Evolutionary conservation across 1,284 basidiomycete species (phyloP).

Genomic region (Thecaphora thlaspeos): DNA sequence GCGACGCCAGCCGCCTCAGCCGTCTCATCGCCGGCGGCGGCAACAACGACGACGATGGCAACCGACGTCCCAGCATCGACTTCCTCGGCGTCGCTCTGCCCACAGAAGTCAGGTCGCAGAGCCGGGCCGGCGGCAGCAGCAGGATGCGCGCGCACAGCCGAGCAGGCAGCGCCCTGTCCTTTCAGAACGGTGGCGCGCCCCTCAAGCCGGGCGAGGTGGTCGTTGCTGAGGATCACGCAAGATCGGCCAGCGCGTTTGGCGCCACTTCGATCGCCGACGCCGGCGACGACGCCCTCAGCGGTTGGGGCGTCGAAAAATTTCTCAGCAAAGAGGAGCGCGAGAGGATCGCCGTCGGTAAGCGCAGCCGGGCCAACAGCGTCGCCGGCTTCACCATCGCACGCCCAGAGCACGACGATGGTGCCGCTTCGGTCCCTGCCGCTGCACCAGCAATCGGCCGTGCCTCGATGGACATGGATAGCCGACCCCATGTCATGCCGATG

Average conservation of each 20-base stretch:
- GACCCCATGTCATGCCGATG: no score
- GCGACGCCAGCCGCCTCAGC: conserved; percentile 29
- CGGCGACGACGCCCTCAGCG: conserved; percentile 30
- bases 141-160: conserved; percentile 21
- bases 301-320: conserved; percentile 52
- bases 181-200: conserved; percentile 13
- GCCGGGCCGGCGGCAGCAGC: conserved; percentile 23
- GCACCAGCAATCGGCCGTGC: conserved; percentile 4
- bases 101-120: conserved; percentile 29
- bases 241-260: conserved; percentile 13
- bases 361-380: conserved; percentile 28
- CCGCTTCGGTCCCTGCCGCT: conserved; percentile 1
- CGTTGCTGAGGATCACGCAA: conserved; percentile 13
- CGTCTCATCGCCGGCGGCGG: conserved; percentile 18
- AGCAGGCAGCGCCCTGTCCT: conserved; percentile 24
- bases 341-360: conserved; percentile 20
- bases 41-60: no score
- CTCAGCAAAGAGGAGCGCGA: conserved; percentile 39
- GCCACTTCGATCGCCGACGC: conserved; percentile 5
- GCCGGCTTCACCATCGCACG: conserved; percentile 12
- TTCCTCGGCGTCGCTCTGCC: conserved; percentile 46
- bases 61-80: conserved; percentile 37
- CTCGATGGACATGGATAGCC: conserved; percentile 14
- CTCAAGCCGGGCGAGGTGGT: conserved; percentile 3
- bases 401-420: conserved; percentile 9